These are phyloP conservation scores for Colletotrichum chlorophyti DNA, from an alignment of 2,329 filamentous ascomycete species.

Conservation along the genomic window DNA sequence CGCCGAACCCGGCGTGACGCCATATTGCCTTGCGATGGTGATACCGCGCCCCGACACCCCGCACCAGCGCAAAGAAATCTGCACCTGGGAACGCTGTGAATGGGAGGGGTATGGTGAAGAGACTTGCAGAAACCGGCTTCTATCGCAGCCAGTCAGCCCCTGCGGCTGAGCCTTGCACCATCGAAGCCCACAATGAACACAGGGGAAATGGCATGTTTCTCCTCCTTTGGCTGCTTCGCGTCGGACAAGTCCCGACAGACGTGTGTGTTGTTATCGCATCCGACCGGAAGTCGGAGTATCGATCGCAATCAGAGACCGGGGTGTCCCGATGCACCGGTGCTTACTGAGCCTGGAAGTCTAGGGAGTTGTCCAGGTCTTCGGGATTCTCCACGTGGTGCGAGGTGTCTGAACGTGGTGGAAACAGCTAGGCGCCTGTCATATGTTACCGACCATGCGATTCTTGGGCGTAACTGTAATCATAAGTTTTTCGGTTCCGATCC, in stretches of 20 bases:
- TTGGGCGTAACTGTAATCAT: no score
- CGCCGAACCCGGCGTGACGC: conserved; percentile 28
- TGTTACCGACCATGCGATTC: no score
- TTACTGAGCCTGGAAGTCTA: no score
- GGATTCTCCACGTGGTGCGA: no score
- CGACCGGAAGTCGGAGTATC: background rate
- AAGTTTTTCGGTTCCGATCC: no score
- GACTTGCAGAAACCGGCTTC: background rate
- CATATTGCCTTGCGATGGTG: conserved; percentile 21
- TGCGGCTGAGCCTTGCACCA: conserved; percentile 1
- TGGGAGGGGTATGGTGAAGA: background rate
- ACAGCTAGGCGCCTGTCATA: no score
- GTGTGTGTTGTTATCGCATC: background rate
- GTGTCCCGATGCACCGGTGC: no score
- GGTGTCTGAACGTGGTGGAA: no score
- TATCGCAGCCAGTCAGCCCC: conserved; percentile 1
- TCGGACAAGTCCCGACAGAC: conserved; percentile 20
- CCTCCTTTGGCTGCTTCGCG: background rate
- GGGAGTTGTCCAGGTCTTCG: no score
- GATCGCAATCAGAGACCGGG: no score
- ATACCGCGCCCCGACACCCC: conserved; percentile 16
- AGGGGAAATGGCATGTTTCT: conserved; percentile 10
- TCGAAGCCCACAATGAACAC: conserved; percentile 19
- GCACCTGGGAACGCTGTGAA: background rate
- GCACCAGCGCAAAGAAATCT: background rate